Conservation (phyloP, 768 basidiomycete genomes). For the Mycena vitilis region DNA sequence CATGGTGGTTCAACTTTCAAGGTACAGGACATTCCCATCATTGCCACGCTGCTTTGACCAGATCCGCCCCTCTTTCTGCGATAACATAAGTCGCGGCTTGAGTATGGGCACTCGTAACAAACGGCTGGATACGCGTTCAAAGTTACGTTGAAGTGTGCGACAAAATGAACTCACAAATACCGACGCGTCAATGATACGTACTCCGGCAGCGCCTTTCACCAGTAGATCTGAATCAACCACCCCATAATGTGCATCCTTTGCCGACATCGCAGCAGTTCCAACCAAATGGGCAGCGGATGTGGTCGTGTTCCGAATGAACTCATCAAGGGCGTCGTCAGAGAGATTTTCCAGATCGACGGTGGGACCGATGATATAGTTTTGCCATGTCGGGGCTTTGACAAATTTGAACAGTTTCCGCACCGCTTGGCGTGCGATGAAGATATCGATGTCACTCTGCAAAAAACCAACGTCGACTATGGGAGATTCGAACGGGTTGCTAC, state of each 20-base stretch:
- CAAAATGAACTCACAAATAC: not conserved
- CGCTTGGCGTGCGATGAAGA: constrained; percentile 32
- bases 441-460: constrained; percentile 39
- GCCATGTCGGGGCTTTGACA: constrained; percentile 32
- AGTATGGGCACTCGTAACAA: not conserved
- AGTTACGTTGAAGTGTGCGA: no score
- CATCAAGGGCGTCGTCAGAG: constrained; percentile 26
- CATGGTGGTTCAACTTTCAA: no score
- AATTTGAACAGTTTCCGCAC: constrained; percentile 20
- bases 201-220: not conserved
- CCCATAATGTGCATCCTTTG: not conserved
- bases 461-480: constrained; percentile 59
- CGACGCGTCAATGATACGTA: not conserved
- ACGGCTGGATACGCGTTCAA: not conserved
- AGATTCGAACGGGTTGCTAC: constrained; percentile 52
- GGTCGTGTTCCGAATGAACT: constrained; percentile 29
- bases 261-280: not conserved
- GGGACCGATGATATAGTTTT: constrained; percentile 34
- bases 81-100: not conserved
- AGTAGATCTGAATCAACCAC: not conserved
- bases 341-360: constrained; percentile 2
- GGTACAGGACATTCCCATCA: not conserved
- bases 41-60: constrained; percentile 4
- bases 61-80: constrained; percentile 6
- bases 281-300: not conserved